Conservation (phyloP, 139 green algal species). For the Chlamydomonas asymmetrica region DNA sequence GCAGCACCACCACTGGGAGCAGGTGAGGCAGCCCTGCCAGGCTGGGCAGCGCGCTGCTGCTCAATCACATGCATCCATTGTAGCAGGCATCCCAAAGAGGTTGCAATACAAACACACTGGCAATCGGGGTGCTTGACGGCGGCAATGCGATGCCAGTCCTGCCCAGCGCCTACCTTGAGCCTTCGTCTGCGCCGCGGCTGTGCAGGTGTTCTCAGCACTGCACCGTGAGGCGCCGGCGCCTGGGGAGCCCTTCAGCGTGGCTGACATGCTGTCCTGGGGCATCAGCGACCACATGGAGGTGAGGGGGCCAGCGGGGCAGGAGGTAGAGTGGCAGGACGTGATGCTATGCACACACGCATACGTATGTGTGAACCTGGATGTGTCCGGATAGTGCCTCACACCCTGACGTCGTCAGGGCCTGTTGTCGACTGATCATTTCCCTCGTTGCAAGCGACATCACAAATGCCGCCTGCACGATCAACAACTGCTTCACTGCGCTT, state of each 20-base stretch:
- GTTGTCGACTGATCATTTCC: too few species aligned
- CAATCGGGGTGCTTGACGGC: slow-evolving; percentile 31
- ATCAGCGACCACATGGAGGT: slow-evolving; percentile 38
- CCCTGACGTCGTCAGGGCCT: too few species aligned
- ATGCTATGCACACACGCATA: too few species aligned
- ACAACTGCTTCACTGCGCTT: too few species aligned
- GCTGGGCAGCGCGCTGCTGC: too few species aligned
- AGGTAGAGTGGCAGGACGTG: too few species aligned
- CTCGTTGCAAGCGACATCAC: too few species aligned
- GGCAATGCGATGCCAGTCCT: neutral
- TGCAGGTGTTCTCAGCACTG: slow-evolving; percentile 21
- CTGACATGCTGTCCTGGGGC: slow-evolving; percentile 42
- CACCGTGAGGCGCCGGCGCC: slow-evolving; percentile 6
- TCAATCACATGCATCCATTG: too few species aligned
- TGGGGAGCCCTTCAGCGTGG: slow-evolving; percentile 14
- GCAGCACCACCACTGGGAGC: slow-evolving; percentile 55
- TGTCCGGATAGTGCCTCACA: too few species aligned
- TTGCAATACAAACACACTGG: neutral
- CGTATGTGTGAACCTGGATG: too few species aligned
- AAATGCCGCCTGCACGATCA: too few species aligned
- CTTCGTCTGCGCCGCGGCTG: neutral
- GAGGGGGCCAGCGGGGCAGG: neutral
- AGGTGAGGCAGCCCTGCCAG: slow-evolving; percentile 38
- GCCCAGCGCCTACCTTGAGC: neutral
- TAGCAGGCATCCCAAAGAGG: neutral